Evolutionary conservation across 2,329 filamentous ascomycete genomes (phyloP), one percentile per base, ranked within the genome.

Genomic region (Sporothrix pallida): DNA sequence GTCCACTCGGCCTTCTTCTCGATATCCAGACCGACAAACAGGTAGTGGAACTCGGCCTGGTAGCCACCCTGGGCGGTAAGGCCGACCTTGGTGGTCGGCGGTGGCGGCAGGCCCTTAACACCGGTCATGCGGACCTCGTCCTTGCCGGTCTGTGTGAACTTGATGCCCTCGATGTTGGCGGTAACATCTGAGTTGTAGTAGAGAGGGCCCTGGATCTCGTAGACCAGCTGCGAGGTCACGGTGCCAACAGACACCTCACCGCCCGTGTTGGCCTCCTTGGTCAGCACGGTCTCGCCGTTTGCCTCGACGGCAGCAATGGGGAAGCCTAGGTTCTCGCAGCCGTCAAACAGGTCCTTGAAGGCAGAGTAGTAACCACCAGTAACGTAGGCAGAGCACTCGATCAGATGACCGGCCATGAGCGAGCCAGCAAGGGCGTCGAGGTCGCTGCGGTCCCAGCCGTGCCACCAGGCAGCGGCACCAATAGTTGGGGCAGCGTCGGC

Each of bases 291-390:
- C 63, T 76, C 75, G 0, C 86, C 86, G 75, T 85, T 83, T 0
- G 75, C 78, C 17, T 81, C 82, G 7, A 89, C 81, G 70, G 88
- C 85, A 0, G 84, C 85, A 74, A 88, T 86, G 0, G 84, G 84
- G 73, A 86, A 87, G 0, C 81, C 81, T 0, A 85, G 80, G 60
- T 84, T 83, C 50, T 84, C 78, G 42, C 86, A 79, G 0, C 79
- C 77, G 3, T 86, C 82, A 0, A 80, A 74, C 70, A 84, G 83
- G 31, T 84, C 80, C 74, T 83, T 82, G 74, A 84, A 84, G 0
- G 83, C 85, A 0, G 83, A 80, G 74, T 86, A 87, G 72, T 87
- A 86, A 0, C 80, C 82, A 0, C 85, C 85, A 2, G 83, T 84
- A 1, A 83, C 83, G 75, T 86, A 86, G 0, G 82, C 79, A 7